Percentiles rank a stretch among this genome's conserved stretches.
Evolutionary conservation across 805 yeast genomes (phyloP).

Genomic region (Lachancea kluyveri): DNA sequence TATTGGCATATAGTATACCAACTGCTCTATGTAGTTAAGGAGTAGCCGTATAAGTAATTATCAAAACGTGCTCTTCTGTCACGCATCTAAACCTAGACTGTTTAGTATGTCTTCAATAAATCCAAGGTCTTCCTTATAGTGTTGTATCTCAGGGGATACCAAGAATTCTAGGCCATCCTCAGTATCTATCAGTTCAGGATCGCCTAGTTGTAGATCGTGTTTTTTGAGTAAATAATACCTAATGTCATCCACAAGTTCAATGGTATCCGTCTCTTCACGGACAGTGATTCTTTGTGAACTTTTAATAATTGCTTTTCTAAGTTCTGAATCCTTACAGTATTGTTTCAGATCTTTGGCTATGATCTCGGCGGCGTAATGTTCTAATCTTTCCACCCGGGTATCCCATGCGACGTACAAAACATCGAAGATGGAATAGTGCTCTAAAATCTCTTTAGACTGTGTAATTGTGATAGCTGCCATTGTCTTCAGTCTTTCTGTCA

Average conservation of each 20-base stretch:
- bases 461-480: constrained; percentile 47
- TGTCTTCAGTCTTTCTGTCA: constrained; percentile 58
- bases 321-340: constrained; percentile 34
- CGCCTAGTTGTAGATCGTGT: constrained; percentile 26
- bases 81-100: constrained; percentile 39
- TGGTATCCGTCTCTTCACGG: constrained; percentile 72
- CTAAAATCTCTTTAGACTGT: constrained; percentile 25
- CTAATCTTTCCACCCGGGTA: constrained; percentile 56
- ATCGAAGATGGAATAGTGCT: constrained; percentile 42
- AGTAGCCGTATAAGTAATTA: no score
- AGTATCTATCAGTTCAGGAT: constrained; percentile 18
- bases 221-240: constrained; percentile 47
- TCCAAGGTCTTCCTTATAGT: constrained; percentile 30
- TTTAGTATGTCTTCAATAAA: constrained; percentile 36
- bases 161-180: constrained; percentile 16
- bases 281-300: constrained; percentile 50
- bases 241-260: constrained; percentile 74
- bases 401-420: constrained; percentile 63
- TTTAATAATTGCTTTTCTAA: constrained; percentile 35
- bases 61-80: constrained; percentile 5
- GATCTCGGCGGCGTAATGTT: constrained; percentile 51
- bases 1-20: no score
- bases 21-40: no score
- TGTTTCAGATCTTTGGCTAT: constrained; percentile 45
- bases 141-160: constrained; percentile 17